A percentile compares a stretch with the other conserved stretches of the same genome.
phyloP scores from a whole-genome alignment of 2,329 filamentous ascomycete genomes.

The Pseudogymnoascus sp. region DNA sequence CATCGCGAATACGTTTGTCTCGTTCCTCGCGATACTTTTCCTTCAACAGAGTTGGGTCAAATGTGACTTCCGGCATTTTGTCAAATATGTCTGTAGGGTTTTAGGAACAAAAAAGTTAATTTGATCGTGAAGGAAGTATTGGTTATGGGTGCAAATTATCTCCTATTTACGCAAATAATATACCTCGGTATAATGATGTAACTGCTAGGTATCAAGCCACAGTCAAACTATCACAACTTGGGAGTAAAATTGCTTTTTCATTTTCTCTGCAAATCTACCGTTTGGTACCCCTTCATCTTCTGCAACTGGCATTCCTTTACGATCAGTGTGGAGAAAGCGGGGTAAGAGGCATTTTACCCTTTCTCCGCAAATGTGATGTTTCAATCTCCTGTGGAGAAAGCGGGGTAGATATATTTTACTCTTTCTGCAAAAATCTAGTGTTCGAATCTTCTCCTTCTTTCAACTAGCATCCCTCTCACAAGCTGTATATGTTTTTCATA shows the following conservation, averaged over 20 bases:
- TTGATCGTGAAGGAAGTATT: not conserved
- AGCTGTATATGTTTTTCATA: not conserved
- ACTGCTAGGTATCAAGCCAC: not conserved
- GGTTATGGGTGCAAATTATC: not conserved
- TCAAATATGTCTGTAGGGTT: not conserved
- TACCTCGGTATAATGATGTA: not conserved
- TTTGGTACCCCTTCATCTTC: not conserved
- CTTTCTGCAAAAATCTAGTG: too few relatives aligned
- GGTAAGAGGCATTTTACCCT: not conserved
- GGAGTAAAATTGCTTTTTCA: not conserved
- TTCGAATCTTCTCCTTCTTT: not conserved
- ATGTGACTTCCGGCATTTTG: not conserved
- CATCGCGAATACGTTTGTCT: conserved; percentile 12
- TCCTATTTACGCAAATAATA: not conserved
- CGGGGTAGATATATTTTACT: not conserved
- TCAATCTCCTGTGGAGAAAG: not conserved
- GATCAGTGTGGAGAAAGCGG: not conserved
- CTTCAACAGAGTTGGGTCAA: not conserved
- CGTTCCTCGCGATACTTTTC: conserved; percentile 12
- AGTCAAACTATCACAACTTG: not conserved
- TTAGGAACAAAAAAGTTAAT: not conserved
- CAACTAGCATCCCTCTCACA: not conserved
- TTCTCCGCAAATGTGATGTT: not conserved
- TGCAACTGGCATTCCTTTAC: not conserved
- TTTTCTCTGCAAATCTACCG: not conserved